phyloP scores from a whole-genome alignment of 1,284 basidiomycete genomes.

The Ustilago hordei region DNA sequence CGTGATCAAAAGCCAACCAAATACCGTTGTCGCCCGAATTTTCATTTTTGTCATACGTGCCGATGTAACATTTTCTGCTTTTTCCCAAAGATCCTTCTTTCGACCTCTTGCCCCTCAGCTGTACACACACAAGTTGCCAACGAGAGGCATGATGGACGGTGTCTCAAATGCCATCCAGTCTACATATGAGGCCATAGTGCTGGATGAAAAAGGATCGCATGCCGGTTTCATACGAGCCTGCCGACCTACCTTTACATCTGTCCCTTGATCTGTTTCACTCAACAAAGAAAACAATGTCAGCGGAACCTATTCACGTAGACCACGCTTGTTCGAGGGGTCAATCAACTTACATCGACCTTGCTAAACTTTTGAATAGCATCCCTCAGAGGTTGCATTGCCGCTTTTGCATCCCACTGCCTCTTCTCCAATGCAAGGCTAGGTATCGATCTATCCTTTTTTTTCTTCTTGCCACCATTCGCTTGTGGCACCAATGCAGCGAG shows the following conservation, averaged over 20 bases:
- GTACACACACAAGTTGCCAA: background rate
- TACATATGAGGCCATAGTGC: background rate
- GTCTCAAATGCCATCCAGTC: background rate
- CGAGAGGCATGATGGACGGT: background rate
- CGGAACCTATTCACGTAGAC: no score
- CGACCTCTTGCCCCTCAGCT: no score
- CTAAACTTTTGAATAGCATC: slow-evolving; percentile 71
- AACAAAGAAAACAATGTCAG: background rate
- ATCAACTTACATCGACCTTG: slow-evolving; percentile 70
- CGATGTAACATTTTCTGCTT: no score
- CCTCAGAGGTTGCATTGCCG: slow-evolving; percentile 70
- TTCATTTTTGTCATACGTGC: no score
- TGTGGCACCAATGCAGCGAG: slow-evolving; percentile 29
- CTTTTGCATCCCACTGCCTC: slow-evolving; percentile 72
- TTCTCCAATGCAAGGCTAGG: slow-evolving; percentile 44
- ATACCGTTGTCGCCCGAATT: no score
- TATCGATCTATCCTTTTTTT: slow-evolving; percentile 46
- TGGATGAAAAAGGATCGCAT: background rate
- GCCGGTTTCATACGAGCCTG: no score
- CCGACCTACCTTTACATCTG: slow-evolving; percentile 41
- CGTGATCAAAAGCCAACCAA: no score
- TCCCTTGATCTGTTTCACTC: slow-evolving; percentile 44
- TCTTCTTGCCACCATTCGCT: slow-evolving; percentile 16
- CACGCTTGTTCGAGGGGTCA: background rate
- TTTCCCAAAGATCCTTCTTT: no score